These are phyloP conservation scores for Pelargonium fulgidum DNA, from an alignment of 441 rosid genomes.

Conservation along the genomic window DNA sequence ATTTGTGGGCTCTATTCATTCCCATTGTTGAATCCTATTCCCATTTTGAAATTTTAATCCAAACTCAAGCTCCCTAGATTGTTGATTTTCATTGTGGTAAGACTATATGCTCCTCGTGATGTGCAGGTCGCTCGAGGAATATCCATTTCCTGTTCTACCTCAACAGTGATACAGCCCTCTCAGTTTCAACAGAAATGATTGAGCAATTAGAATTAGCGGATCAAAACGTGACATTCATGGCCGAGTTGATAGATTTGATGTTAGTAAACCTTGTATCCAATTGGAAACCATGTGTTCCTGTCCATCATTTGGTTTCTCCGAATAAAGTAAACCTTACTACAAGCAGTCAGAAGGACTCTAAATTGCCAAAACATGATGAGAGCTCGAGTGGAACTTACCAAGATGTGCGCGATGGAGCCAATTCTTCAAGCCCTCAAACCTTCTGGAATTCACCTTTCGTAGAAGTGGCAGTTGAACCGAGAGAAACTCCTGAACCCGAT, in stretches of 20 bases:
- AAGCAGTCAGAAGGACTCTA: conserved; percentile 20
- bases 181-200: conserved; percentile 66
- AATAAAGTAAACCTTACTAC: conserved; percentile 21
- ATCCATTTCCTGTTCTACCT: conserved; percentile 58
- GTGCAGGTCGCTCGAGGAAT: conserved; percentile 52
- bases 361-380: conserved; percentile 25
- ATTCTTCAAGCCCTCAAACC: conserved; percentile 20
- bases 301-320: conserved; percentile 37
- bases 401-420: conserved; percentile 23
- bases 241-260: conserved; percentile 52
- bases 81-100: neutral
- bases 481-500: conserved; percentile 20
- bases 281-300: conserved; percentile 51
- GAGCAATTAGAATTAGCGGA: conserved; percentile 60
- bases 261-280: conserved; percentile 42
- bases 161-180: conserved; percentile 53
- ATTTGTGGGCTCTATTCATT: too few relatives aligned
- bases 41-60: too few relatives aligned
- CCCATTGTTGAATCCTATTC: too few relatives aligned
- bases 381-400: conserved; percentile 17
- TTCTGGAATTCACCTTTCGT: conserved; percentile 12
- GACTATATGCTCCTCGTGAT: conserved; percentile 7
- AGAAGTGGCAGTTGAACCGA: conserved; percentile 20
- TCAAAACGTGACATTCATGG: conserved; percentile 49
- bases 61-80: neutral